Evolutionary conservation across 2,329 filamentous ascomycete species (phyloP), one percentile per base, ranked within the genome.

Genomic region (Chaetomium sp.): DNA sequence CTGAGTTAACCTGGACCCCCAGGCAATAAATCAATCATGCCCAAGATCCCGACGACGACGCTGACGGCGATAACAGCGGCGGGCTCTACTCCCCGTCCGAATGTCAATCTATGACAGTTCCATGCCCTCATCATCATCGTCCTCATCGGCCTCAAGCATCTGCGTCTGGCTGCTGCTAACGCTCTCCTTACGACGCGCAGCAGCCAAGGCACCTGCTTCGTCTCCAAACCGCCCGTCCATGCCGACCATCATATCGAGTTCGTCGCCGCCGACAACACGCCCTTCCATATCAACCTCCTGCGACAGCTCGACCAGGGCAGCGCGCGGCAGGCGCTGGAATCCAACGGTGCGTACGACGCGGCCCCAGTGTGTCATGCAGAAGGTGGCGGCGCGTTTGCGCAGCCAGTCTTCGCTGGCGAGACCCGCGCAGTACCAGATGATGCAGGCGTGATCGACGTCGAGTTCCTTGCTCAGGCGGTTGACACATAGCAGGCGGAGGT

Each of bases 281-380:
- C 91, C 91, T 67, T 97, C 94, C 65, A 86, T 87, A 70, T 96
- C 91, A 44, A 96, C 88, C 68, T 96, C 91, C 70, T 96, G 90
- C 53, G 89, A 95, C 8, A 99, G 80, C 67, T 96, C 92, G 54
- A 97, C 87, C 55, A 99, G 78, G 27, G 89, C 88, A 52, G 81
- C 76, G 53, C 89, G 86, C 54, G 87, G 89, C 38, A 99, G 77
- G 49, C 82, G 85, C 57, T 91, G 79, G 75, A 97, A 99, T 0
- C 89, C 91, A 37, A 86, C 80, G 0, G 91, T 96, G 14, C 94
- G 85, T 27, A 97, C 94, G 34, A 99, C 84, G 47, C 94, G 85
- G 52, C 94, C 94, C 91, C 94, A 99, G 70, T 97, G 89, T 41
- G 87, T 87, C 71, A 99, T 82, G 68, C 91, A 96, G 71, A 95